phyloP scores from a whole-genome alignment of 108 stramenopile genomes.

The Cyclostephanos tholiformis region DNA sequence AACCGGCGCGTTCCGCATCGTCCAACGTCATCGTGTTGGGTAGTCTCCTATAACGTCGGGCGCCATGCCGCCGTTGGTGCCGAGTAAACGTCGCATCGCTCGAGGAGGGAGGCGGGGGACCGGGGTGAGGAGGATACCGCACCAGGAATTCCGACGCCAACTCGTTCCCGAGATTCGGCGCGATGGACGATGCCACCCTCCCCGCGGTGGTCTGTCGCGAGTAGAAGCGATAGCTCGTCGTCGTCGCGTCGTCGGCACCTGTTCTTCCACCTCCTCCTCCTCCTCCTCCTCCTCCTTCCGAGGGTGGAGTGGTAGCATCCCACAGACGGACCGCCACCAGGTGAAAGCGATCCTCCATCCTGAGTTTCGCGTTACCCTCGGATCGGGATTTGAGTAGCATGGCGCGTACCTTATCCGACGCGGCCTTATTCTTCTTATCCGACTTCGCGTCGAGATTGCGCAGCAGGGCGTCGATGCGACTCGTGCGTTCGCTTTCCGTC shows the following conservation, averaged over 20 bases:
- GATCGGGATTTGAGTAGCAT: conserved; percentile 80
- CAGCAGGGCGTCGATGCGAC: conserved; percentile 56
- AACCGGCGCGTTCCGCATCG: conserved; percentile 41
- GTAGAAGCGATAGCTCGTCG: conserved; percentile 42
- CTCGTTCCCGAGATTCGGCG: conserved; percentile 22
- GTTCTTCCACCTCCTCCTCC: neutral
- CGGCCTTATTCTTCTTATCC: conserved; percentile 48
- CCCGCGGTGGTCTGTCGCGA: conserved; percentile 46
- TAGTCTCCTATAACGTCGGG: conserved; percentile 31
- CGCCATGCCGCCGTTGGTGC: neutral
- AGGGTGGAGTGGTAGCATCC: conserved; percentile 4
- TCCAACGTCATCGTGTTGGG: conserved; percentile 53
- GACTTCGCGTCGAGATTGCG: conserved; percentile 29
- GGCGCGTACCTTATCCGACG: conserved; percentile 65
- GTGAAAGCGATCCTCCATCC: conserved; percentile 74
- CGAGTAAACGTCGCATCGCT: neutral
- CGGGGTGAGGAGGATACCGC: neutral
- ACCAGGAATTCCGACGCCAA: conserved; percentile 39
- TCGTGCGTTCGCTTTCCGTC: conserved; percentile 32
- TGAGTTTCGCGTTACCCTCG: conserved; percentile 56
- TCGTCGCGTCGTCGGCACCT: no score
- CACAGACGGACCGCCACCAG: conserved; percentile 57
- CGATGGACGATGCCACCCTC: conserved; percentile 34
- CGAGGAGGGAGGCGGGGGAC: neutral
- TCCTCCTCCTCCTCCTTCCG: no score